Evolutionary conservation across 1,139 yeast species (phyloP), one percentile per base, ranked within the genome.

Genomic region (Debaryomyces psychrophilus): DNA sequence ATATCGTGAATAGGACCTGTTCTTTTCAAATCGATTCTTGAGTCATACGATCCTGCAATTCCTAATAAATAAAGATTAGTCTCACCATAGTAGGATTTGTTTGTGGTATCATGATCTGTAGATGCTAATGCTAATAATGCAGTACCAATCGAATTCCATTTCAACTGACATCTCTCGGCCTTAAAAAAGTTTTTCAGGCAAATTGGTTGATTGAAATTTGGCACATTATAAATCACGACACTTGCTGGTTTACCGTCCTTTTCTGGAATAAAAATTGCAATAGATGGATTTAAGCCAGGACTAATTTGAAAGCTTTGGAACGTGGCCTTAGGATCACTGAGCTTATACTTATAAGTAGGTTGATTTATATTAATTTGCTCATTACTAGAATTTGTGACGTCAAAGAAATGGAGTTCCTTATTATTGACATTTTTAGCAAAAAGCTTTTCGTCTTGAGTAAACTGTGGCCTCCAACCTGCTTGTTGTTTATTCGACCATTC

Each of bases 1-100:
- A 93, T 87, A 65, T 93, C 99, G 69, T 95, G 97, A 56, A 95
- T 90, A 39, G 99, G 98, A 23, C 99, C 99, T 60, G 90, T 96
- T 61, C 88, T 85, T 51, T 87, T 90, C 59, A 95, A 81, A 49
- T 84, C 81, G 58, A 95, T 92, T 60, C 97, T 79, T 39, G 93
- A 88, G 60, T 93, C 96, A 62, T 89, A 90, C 34, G 93, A 81
- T 8, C 97, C 98, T 18, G 96, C 90, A 59, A 92, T 87, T 46
- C 97, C 97, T 55, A 95, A 78, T 50, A 95, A 71, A 64, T 92
- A 95, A 57, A 95, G 76, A 54, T 93, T 90, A 45, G 96, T 89
- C 73, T 95, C 98, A 52, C 99, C 99, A 64, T 95, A 95, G 71
- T 95, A 95, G 2, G 95, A 87, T 73, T 93, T 85, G 67, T 95